Percentiles rank a stretch among this genome's conserved stretches.
These are phyloP conservation scores for Penicillium psychrofluorescens DNA, from an alignment of 495 filamentous ascomycete genomes.

Conservation along the genomic window DNA sequence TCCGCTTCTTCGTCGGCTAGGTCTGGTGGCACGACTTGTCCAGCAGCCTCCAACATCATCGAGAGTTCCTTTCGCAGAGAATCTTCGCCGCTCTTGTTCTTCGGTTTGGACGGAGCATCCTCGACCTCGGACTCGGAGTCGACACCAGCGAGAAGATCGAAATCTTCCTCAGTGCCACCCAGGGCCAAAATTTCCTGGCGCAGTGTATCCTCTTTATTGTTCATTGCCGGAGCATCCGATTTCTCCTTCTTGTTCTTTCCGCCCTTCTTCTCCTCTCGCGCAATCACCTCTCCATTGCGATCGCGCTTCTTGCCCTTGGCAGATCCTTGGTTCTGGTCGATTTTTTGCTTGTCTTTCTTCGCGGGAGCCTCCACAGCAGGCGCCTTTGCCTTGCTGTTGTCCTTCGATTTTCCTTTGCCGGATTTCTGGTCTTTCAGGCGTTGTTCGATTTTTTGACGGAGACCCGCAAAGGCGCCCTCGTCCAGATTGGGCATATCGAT, in stretches of 20 bases:
- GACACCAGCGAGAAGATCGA: constrained; percentile 55
- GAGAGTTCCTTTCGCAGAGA: constrained; percentile 35
- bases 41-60: constrained; percentile 36
- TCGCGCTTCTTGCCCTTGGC: constrained; percentile 40
- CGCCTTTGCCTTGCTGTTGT: constrained; percentile 21
- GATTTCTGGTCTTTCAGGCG: constrained; percentile 40
- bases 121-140: constrained; percentile 58
- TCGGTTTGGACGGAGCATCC: constrained; percentile 18
- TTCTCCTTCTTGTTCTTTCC: constrained; percentile 19
- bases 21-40: constrained; percentile 36
- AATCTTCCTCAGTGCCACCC: constrained; percentile 70
- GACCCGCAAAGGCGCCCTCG: constrained; percentile 51
- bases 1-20: constrained; percentile 39
- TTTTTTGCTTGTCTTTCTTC: constrained; percentile 21
- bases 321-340: constrained; percentile 19
- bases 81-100: constrained; percentile 23
- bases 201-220: constrained; percentile 32
- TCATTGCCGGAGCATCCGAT: constrained; percentile 9
- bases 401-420: constrained; percentile 37
- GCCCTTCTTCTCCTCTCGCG: constrained; percentile 23
- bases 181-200: constrained; percentile 69
- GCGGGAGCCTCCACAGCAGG: constrained; percentile 8
- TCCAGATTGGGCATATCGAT: constrained; percentile 44
- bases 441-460: constrained; percentile 59
- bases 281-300: constrained; percentile 44